phyloP scores from a whole-genome alignment of 768 basidiomycete genomes.

The Mycena latifolia region DNA sequence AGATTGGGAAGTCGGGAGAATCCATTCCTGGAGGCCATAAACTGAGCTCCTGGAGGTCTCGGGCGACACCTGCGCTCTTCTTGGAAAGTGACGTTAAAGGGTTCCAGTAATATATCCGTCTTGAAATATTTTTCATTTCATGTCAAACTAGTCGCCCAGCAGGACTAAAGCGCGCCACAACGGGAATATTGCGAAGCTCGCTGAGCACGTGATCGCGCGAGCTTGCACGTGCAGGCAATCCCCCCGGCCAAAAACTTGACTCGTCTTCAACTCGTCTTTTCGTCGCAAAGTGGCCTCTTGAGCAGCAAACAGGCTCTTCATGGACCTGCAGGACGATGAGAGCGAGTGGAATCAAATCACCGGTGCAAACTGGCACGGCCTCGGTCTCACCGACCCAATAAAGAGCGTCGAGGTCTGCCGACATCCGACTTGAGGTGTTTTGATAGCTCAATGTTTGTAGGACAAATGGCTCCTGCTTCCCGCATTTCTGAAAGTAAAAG shows the following conservation, averaged over 20 bases:
- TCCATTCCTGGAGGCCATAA: too few relatives aligned
- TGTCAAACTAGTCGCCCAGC: too few relatives aligned
- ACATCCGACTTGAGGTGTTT: constrained; percentile 9
- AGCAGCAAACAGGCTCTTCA: not conserved
- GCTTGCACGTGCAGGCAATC: not conserved
- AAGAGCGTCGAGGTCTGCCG: constrained; percentile 89
- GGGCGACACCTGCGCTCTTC: too few relatives aligned
- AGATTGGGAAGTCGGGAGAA: too few relatives aligned
- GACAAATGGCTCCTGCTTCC: constrained; percentile 99
- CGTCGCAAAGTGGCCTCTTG: not conserved
- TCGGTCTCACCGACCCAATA: constrained; percentile 89
- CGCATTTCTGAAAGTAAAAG: constrained; percentile 97
- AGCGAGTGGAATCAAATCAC: constrained; percentile 72
- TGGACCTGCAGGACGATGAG: constrained; percentile 44
- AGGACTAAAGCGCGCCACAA: too few relatives aligned
- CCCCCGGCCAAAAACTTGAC: constrained; percentile 7
- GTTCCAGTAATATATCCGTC: too few relatives aligned
- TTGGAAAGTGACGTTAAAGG: too few relatives aligned
- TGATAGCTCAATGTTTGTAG: constrained; percentile 53
- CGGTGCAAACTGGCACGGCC: constrained; percentile 75
- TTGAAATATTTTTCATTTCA: too few relatives aligned
- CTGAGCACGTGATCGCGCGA: constrained; percentile 19
- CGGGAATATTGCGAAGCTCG: too few relatives aligned
- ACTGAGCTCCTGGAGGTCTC: too few relatives aligned
- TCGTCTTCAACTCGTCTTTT: constrained; percentile 1